Evolutionary conservation across 768 basidiomycete species (phyloP), one percentile per base, ranked within the genome.

Genomic region (Filobasidium floriforme): DNA sequence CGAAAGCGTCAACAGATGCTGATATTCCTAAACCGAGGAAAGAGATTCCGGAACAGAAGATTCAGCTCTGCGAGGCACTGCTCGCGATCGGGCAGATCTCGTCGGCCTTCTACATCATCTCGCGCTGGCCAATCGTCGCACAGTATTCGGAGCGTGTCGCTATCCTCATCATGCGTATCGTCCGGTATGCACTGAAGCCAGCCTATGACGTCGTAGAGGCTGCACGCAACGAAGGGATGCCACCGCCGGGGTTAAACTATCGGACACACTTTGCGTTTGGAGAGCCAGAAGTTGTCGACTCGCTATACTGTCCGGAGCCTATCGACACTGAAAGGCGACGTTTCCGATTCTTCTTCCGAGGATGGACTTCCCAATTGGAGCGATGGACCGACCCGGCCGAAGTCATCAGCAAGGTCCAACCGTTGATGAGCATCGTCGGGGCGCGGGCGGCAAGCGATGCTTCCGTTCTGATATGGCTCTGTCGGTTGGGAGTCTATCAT

Each of bases 311-410:
- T 1, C 93, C 93, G 2, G 84, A 85, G 14, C 92, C 93, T 28
- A 88, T 89, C 0, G 83, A 85, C 71, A 92, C 90, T 24, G 84
- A 81, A 62, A 83, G 81, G 2, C 83, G 83, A n/a, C 85, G 88
- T 60, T 94, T 90, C 72, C 84, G 90, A 6, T 96, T 90, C 82
- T 97, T 96, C 83, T 94, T 87, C 76, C 88, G 90, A 14, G 82
- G 86, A 64, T 97, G 92, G 92, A 76, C 80, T 15, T 84, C 87
- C 54, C 82, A 83, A 59, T 80, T 93, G 37, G 89, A 89, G 5
- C 71, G 86, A 37, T 88, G 88, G 74, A 79, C 81, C 7, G 81
- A 81, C 0, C 74, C 85, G 60, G 86, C 87, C 51, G 92, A 94
- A 72, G 76, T 96, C 41, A 80, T 85, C 65, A 83, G 86, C 71